phyloP scores from a whole-genome alignment of 768 basidiomycete genomes.

The Boletus vinaceobasis region DNA sequence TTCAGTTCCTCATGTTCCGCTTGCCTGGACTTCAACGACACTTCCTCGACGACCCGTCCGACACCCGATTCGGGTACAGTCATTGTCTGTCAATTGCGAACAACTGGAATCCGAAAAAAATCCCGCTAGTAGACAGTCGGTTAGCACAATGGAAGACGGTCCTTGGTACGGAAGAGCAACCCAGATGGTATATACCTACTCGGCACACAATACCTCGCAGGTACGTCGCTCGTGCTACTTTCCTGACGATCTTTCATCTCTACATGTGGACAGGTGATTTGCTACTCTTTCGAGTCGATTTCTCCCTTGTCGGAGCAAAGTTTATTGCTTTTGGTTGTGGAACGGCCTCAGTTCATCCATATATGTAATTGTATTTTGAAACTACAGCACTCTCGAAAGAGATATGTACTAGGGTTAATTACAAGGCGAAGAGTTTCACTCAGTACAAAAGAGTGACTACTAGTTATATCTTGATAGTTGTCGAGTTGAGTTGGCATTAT shows the following conservation, averaged over 20 bases:
- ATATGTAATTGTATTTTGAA: too few relatives aligned
- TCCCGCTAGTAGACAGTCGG: background rate
- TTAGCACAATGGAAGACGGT: background rate
- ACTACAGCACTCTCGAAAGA: too few relatives aligned
- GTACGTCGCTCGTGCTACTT: background rate
- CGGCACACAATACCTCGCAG: background rate
- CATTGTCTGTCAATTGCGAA: background rate
- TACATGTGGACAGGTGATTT: background rate
- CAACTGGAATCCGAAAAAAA: background rate
- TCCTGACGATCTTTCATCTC: background rate
- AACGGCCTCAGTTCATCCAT: too few relatives aligned
- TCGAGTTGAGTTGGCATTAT: too few relatives aligned
- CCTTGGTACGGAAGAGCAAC: background rate
- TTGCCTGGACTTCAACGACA: background rate
- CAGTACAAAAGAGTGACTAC: too few relatives aligned
- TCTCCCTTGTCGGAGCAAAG: too few relatives aligned
- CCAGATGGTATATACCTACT: background rate
- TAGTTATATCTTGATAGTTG: too few relatives aligned
- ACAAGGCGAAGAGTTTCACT: too few relatives aligned
- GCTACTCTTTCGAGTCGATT: too few relatives aligned
- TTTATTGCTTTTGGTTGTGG: too few relatives aligned
- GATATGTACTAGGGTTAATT: too few relatives aligned
- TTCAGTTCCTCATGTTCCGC: background rate
- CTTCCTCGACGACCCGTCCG: background rate
- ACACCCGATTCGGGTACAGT: background rate